Conservation (phyloP, 176 grass and related monocot species). For the Rhynchospora pubera region DNA sequence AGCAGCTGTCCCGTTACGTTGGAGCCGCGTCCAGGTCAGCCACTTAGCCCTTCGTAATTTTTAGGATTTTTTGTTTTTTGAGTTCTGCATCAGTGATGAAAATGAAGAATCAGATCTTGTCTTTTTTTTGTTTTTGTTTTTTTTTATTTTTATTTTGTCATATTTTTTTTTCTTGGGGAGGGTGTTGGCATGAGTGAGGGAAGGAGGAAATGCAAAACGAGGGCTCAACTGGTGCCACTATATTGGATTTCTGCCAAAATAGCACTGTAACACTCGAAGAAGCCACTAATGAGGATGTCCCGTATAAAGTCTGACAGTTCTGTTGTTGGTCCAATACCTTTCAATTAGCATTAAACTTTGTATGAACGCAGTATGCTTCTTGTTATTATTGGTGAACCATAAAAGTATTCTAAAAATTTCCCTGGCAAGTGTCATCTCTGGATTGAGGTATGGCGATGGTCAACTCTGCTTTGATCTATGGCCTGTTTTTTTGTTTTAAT, state of each 20-base stretch:
- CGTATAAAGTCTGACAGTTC: neutral
- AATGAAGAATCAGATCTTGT: neutral
- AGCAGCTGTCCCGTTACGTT: slow-evolving; percentile 90
- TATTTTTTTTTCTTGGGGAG: neutral
- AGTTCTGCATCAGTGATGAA: neutral
- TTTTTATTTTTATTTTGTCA: neutral
- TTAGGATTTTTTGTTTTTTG: neutral
- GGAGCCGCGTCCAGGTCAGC: slow-evolving; percentile 97
- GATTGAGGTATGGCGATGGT: neutral
- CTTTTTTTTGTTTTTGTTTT: neutral
- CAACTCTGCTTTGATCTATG: neutral
- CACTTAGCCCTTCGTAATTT: neutral
- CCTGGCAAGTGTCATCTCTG: neutral
- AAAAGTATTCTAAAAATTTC: neutral
- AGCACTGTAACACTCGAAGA: neutral
- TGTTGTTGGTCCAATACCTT: neutral
- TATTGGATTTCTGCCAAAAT: neutral
- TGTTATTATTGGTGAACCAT: neutral
- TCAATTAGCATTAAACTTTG: neutral
- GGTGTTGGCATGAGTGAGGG: neutral
- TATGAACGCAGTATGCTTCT: neutral
- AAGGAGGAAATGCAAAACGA: neutral
- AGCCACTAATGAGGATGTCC: neutral
- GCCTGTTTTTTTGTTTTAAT: neutral
- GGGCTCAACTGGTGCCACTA: neutral